Conservation (phyloP, 148 eudicot genomes). For the Tetragonia tetragonoides region DNA sequence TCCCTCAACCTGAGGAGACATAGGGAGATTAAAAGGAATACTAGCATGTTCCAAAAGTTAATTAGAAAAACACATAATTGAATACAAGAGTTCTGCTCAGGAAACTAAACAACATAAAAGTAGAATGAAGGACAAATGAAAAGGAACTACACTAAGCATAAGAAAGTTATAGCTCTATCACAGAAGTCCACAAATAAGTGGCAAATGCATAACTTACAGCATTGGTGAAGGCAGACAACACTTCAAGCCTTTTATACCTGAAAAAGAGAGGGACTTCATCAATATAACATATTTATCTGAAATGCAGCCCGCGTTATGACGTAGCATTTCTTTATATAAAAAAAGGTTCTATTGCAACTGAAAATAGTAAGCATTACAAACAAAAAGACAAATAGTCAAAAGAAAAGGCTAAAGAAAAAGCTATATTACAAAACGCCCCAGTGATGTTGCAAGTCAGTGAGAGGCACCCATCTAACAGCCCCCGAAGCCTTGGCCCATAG, state of each 20-base stretch:
- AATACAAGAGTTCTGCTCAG: too few relatives aligned
- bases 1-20: background rate
- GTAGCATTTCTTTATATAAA: background rate
- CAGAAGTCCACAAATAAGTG: background rate
- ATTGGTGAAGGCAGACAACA: conserved; percentile 93
- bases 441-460: too few relatives aligned
- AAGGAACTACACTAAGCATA: background rate
- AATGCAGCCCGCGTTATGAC: background rate
- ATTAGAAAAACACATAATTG: too few relatives aligned
- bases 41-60: too few relatives aligned
- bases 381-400: too few relatives aligned
- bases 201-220: conserved; percentile 68
- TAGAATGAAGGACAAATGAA: background rate
- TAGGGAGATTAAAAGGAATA: background rate
- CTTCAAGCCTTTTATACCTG: conserved; percentile 98
- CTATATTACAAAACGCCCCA: too few relatives aligned
- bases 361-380: too few relatives aligned
- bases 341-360: too few relatives aligned
- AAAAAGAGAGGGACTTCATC: conserved; percentile 15
- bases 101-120: background rate
- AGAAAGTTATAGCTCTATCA: background rate
- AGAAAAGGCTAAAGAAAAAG: too few relatives aligned
- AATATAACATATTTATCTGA: conserved; percentile 2
- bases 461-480: too few relatives aligned
- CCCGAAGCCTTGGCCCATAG: too few relatives aligned